Evolutionary conservation across 768 basidiomycete genomes (phyloP), one percentile per base, ranked within the genome.

Genomic region (Symmetrospora coprosmae): DNA sequence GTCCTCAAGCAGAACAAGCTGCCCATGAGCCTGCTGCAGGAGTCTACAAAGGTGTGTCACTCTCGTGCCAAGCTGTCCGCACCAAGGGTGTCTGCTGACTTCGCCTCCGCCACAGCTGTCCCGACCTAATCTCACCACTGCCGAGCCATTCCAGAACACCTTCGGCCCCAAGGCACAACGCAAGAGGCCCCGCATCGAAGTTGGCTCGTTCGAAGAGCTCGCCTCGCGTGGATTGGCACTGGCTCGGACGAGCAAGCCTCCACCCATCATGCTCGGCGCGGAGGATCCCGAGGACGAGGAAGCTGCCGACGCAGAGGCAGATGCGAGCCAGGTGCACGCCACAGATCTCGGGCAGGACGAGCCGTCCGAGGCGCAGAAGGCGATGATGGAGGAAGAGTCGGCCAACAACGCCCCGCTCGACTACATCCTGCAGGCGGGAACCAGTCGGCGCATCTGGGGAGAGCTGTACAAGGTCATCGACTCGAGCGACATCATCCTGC

Each of bases 401-500:
- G 46, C 66, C 8, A 40, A 58, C 19, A 64, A 66, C 37, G 65
- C 55, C 4, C 66, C 66, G 23, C 33, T 45, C 52, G 69, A 70
- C 39, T 70, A 63, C 48, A 70, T 70, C 41, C 94, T 89, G 69
- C 81, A 84, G 50, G 97, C 97, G 73, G 92, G 92, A 35, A 96
- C 91, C 1, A 92, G 89, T 11, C 79, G 85, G 34, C 83, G 92
- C 21, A 99, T 99, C 63, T 97, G 94, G 74, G 91, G 90, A 61
- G 92, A 99, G 72, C 76, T 97, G 6, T 97, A 99, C 79, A 99
- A 99, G 73, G 92, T 99, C 65, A 89, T 99, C 70, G 94, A 99
- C 72, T 99, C 92, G 2, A 92, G 89, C 6, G 92, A 99, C 70
- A 88, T 97, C 39, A 80, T 99, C 60, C 78, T 99, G 33, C 92